Percentiles rank a stretch among this genome's conserved stretches.
Evolutionary conservation across 2,329 filamentous ascomycete genomes (phyloP).

Genomic region (Fusarium temperatum): DNA sequence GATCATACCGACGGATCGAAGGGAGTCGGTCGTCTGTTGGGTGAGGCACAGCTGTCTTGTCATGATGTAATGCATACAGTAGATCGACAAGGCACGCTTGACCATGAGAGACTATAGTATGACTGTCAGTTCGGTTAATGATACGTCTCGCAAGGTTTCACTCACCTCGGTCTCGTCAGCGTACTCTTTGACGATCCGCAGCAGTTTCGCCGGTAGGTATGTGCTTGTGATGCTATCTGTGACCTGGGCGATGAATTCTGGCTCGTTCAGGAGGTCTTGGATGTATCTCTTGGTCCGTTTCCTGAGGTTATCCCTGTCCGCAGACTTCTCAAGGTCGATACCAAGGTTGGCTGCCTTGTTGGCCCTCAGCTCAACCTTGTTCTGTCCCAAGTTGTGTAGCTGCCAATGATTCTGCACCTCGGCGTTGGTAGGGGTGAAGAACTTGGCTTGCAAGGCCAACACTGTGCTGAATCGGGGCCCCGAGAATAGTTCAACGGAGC

Average conservation of each 20-base stretch:
- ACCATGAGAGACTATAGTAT: slow-evolving; percentile 57
- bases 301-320: slow-evolving; percentile 57
- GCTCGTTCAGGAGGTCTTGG: slow-evolving; percentile 58
- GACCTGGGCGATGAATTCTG: slow-evolving; percentile 59
- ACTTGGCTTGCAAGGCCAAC: slow-evolving; percentile 59
- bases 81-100: slow-evolving; percentile 62
- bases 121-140: slow-evolving; percentile 18
- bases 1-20: slow-evolving; percentile 54
- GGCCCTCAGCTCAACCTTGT: slow-evolving; percentile 53
- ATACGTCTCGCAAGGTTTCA: slow-evolving; percentile 15
- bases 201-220: slow-evolving; percentile 55
- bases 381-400: slow-evolving; percentile 47
- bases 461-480: slow-evolving; percentile 55
- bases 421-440: slow-evolving; percentile 59
- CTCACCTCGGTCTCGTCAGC: slow-evolving; percentile 56
- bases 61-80: slow-evolving; percentile 67
- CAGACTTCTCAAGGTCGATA: slow-evolving; percentile 54
- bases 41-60: slow-evolving; percentile 64
- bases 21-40: slow-evolving; percentile 51
- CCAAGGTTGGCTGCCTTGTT: slow-evolving; percentile 60
- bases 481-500: slow-evolving; percentile 59
- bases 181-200: slow-evolving; percentile 59
- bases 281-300: slow-evolving; percentile 60
- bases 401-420: slow-evolving; percentile 64
- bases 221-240: slow-evolving; percentile 58